Percentiles rank a stretch among this genome's conserved stretches.
phyloP scores from a whole-genome alignment of 805 yeast genomes.

The Sporopachydermia lactativora region DNA sequence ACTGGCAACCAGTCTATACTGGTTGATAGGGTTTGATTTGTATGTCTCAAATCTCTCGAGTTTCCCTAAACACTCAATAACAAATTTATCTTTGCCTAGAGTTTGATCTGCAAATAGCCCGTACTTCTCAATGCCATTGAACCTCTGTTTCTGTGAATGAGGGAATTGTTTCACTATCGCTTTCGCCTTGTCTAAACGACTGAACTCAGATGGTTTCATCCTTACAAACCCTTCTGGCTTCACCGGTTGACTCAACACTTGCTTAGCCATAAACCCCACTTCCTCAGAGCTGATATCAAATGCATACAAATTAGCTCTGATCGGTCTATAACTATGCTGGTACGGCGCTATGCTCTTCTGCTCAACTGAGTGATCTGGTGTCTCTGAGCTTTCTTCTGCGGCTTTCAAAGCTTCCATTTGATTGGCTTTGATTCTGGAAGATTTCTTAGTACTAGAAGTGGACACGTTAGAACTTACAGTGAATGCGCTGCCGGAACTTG shows the following conservation, averaged over 20 bases:
- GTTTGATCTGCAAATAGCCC: conserved; percentile 37
- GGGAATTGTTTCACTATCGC: conserved; percentile 41
- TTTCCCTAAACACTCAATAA: conserved; percentile 62
- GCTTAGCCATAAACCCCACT: background rate
- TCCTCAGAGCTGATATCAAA: background rate
- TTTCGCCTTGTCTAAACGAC: conserved; percentile 17
- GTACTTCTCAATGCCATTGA: conserved; percentile 53
- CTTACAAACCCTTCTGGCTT: background rate
- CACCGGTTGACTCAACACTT: background rate
- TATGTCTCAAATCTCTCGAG: conserved; percentile 53
- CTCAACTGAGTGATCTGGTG: conserved; percentile 13
- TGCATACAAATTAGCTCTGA: background rate
- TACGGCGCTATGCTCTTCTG: conserved; percentile 7
- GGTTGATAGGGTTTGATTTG: conserved; percentile 52
- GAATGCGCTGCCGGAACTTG: background rate
- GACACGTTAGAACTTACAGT: background rate
- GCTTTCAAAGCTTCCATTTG: conserved; percentile 7
- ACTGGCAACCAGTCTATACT: conserved; percentile 62
- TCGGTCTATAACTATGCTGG: background rate
- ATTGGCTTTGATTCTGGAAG: background rate
- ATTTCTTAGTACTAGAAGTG: conserved; percentile 3
- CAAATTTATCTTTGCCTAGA: conserved; percentile 32
- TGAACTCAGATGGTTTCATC: conserved; percentile 15
- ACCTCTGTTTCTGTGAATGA: conserved; percentile 39
- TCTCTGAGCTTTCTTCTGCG: conserved; percentile 11